These are phyloP conservation scores for Lanmaoa rubissima DNA, from an alignment of 768 basidiomycete species.

Conservation along the genomic window DNA sequence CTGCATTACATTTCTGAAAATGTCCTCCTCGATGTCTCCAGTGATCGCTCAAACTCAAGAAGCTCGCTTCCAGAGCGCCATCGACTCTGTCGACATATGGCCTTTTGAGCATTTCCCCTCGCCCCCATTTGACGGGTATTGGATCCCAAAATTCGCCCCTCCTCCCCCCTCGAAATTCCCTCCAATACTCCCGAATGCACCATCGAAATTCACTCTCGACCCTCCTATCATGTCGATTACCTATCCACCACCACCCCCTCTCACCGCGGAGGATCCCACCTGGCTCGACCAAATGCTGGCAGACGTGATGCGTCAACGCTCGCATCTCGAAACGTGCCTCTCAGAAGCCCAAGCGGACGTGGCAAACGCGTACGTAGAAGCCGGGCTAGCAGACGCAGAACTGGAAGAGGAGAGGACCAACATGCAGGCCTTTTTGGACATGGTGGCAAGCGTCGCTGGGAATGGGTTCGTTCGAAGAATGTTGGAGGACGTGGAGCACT, in stretches of 20 bases:
- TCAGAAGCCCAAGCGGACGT: constrained; percentile 17
- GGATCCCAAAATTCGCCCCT: constrained; percentile 24
- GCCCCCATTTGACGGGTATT: constrained; percentile 27
- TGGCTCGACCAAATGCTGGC: constrained; percentile 29
- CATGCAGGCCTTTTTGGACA: constrained; percentile 28
- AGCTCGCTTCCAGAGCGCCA: neutral
- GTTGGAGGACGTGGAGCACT: constrained; percentile 17
- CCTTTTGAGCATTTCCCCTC: constrained; percentile 30
- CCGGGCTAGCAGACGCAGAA: constrained; percentile 27
- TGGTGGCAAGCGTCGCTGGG: constrained; percentile 26
- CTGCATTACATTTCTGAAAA: neutral
- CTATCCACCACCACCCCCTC: constrained; percentile 29
- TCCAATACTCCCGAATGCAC: constrained; percentile 2
- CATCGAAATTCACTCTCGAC: constrained; percentile 9
- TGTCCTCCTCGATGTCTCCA: constrained; percentile 6
- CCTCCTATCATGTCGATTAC: constrained; percentile 29
- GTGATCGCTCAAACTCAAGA: neutral
- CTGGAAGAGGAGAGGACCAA: constrained; percentile 20
- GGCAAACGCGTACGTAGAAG: constrained; percentile 24
- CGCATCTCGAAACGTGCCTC: constrained; percentile 18
- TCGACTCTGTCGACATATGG: constrained; percentile 16
- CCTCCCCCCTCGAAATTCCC: constrained; percentile 19
- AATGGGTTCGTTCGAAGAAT: constrained; percentile 27
- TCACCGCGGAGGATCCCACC: constrained; percentile 24
- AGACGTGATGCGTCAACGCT: constrained; percentile 28